Evolutionary conservation across 2,329 filamentous ascomycete species (phyloP).

Genomic region (Botrytis tulipae): DNA sequence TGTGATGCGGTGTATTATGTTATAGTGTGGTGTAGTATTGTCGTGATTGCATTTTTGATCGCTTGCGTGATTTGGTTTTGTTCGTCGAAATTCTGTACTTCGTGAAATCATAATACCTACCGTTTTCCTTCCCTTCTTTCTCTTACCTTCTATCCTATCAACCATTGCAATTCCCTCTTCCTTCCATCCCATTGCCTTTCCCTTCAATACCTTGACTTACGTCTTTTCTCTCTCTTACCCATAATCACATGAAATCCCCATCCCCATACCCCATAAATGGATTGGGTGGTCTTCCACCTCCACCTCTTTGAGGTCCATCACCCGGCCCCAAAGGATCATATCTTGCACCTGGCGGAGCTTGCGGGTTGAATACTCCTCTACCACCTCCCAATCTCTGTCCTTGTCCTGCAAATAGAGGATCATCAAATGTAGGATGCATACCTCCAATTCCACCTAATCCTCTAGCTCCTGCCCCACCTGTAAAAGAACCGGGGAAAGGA

Average conservation of each 20-base stretch:
- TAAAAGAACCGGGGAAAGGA: slow-evolving; percentile 68
- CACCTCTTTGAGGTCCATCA: slow-evolving; percentile 50
- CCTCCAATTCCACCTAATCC: slow-evolving; percentile 57
- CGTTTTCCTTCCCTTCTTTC: background rate
- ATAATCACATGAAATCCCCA: slow-evolving; percentile 52
- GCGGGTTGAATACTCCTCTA: slow-evolving; percentile 55
- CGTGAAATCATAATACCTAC: background rate
- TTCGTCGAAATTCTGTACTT: background rate
- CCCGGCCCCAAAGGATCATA: slow-evolving; percentile 86
- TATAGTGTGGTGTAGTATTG: background rate
- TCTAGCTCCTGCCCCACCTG: slow-evolving; percentile 56
- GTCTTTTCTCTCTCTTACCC: background rate
- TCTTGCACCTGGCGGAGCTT: slow-evolving; percentile 81
- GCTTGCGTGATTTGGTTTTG: background rate
- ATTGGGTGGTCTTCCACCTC: slow-evolving; percentile 49
- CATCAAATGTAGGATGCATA: slow-evolving; percentile 96
- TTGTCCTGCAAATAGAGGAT: slow-evolving; percentile 72
- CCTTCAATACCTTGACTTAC: background rate
- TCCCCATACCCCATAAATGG: slow-evolving; percentile 58
- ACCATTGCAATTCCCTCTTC: background rate
- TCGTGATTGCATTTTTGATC: background rate
- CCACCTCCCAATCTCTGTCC: slow-evolving; percentile 39
- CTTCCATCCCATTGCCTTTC: background rate
- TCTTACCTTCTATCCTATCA: background rate
- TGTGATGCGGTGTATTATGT: background rate